These are phyloP conservation scores for Phytopythium sindhum DNA, from an alignment of 352 stramenopile genomes.

Conservation along the genomic window DNA sequence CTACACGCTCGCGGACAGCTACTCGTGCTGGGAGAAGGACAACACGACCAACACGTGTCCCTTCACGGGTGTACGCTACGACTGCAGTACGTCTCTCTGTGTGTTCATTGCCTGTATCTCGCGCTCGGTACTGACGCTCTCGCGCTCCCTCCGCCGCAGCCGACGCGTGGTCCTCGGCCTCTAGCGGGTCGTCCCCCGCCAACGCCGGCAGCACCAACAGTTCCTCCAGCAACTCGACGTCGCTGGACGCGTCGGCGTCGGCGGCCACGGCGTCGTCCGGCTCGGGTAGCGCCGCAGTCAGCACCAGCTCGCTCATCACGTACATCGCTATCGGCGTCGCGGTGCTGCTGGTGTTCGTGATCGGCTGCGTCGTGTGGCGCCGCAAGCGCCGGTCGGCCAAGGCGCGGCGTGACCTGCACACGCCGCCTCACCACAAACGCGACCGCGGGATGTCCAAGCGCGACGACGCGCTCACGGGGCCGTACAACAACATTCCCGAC, in stretches of 20 bases:
- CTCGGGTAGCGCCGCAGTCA: constrained; percentile 10
- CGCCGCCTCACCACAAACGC: constrained; percentile 33
- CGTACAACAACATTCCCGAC: constrained; percentile 54
- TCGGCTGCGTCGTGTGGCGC: constrained; percentile 48
- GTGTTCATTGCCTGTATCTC: background rate
- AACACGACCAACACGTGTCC: constrained; percentile 59
- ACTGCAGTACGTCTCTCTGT: constrained; percentile 59
- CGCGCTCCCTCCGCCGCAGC: constrained; percentile 14
- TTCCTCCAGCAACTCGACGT: constrained; percentile 5
- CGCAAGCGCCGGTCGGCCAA: constrained; percentile 23
- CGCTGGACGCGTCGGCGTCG: constrained; percentile 9
- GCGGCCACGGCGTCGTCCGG: constrained; percentile 14
- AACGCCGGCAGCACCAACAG: constrained; percentile 2
- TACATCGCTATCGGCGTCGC: constrained; percentile 55
- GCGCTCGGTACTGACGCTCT: background rate
- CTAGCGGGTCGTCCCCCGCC: constrained; percentile 9
- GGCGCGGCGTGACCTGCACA: constrained; percentile 13
- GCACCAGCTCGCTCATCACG: constrained; percentile 31
- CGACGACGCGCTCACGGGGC: constrained; percentile 27
- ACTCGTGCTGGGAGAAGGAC: constrained; percentile 66
- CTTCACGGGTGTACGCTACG: constrained; percentile 60
- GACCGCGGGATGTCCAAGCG: constrained; percentile 38
- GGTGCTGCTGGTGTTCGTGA: constrained; percentile 41
- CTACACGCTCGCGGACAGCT: constrained; percentile 44
- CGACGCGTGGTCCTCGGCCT: constrained; percentile 21